These are phyloP conservation scores for Golubevia sp. DNA, from an alignment of 1,284 basidiomycete species.

Conservation along the genomic window DNA sequence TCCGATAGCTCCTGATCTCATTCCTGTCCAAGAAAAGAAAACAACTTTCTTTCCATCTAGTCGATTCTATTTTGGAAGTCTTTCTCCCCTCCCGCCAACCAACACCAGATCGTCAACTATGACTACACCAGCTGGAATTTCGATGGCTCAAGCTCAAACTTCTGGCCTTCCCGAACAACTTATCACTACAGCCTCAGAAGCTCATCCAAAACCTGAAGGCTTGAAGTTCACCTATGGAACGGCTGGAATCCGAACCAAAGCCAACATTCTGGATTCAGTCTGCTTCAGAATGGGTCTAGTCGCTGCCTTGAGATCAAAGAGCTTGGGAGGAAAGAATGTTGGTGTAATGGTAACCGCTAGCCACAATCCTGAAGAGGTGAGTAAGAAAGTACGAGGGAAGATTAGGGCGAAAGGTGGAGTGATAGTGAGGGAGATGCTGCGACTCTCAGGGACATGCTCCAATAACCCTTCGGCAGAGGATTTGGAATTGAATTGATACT, in stretches of 20 bases:
- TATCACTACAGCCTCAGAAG: conserved; percentile 21
- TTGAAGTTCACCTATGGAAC: conserved; percentile 83
- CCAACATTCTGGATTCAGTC: conserved; percentile 81
- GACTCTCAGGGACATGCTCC: too few relatives aligned
- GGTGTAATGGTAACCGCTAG: conserved; percentile 99
- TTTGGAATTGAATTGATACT: not conserved
- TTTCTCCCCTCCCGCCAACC: too few relatives aligned
- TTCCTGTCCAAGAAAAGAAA: too few relatives aligned
- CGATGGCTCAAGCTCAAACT: not conserved
- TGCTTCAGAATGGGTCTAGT: conserved; percentile 90
- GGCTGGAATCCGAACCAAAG: conserved; percentile 88
- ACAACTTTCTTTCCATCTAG: too few relatives aligned
- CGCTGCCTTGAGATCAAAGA: conserved; percentile 87
- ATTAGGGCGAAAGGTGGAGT: not conserved
- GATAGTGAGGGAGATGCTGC: not conserved
- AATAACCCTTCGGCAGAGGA: conserved; percentile 3
- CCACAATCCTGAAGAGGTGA: conserved; percentile 91
- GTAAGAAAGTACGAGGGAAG: not conserved
- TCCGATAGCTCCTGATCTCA: too few relatives aligned
- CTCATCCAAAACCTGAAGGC: conserved; percentile 64
- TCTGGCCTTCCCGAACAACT: conserved; percentile 4
- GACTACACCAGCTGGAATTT: too few relatives aligned
- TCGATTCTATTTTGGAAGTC: too few relatives aligned
- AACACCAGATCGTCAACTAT: too few relatives aligned
- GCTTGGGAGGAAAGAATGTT: conserved; percentile 83